Base-by-base conservation (phyloP, 257 asterid species). In the Orobanche coerulescens region DNA sequence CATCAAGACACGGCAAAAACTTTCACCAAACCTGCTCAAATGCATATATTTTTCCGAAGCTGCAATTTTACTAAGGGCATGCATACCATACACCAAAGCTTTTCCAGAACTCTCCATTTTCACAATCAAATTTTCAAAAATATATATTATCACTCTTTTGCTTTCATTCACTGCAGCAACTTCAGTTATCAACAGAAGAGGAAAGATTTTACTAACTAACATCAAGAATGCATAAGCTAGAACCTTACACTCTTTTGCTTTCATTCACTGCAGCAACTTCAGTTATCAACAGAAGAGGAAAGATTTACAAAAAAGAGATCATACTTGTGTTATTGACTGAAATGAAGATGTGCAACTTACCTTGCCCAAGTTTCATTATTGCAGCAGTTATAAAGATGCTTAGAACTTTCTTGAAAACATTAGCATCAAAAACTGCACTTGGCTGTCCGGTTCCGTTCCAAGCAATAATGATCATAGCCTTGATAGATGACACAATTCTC, bases 381-480 rank as follows among this genome's bases (percentile, higher is more conserved):
- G 98, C 95, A 70, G 98, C 98, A 71, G 97, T 86, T 66, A 93
- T 89, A 76, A 93, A 93, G 75, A 93, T 67, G 75, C 98, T 93
- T 64, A 89, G 76, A 54, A 86, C 98, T 86, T 86, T 84, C 82
- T 84, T 86, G 84, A 93, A 86, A 67, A 78, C 94, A 37, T 70
- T 46, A 61, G 82, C 40, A 57, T 76, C 78, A 64, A 89, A 93
- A 26, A 82, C 72, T 20, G 81, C 52, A 69, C 84, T 84, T 65
- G 83, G 87, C 55, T 81, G 75, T 28, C 96, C 94, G 22, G 85
- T 43, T 48, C 90, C 95, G 69, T 89, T 84, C 97, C 98, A 93
- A 75, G 98, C 97, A 79, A 93, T 71, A 56, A 93, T 93, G 66
- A 93, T 84, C 98, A 93, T 93, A 67, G 90, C 98, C 98, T 92